phyloP scores from a whole-genome alignment of 805 yeast species.

The Metschnikowia similis region DNA sequence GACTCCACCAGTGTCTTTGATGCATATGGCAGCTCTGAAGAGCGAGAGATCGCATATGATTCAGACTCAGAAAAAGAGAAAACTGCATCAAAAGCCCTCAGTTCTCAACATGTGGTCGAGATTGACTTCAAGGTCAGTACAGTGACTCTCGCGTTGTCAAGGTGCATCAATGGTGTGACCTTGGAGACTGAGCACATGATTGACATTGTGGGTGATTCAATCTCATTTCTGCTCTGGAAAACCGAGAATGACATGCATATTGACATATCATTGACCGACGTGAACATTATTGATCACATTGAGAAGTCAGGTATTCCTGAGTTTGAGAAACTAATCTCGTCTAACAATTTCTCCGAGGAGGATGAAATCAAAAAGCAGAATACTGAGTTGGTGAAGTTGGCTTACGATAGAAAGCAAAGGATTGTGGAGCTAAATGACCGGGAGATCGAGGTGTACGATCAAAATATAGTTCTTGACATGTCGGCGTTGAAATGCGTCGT shows the following conservation, averaged over 20 bases:
- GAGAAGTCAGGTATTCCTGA: constrained; percentile 59
- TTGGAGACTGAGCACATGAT: constrained; percentile 64
- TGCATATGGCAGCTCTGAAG: constrained; percentile 24
- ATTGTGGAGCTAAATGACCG: constrained; percentile 50
- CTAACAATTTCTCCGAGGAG: constrained; percentile 42
- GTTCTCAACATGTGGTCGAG: constrained; percentile 65
- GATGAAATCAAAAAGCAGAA: constrained; percentile 30
- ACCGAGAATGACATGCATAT: constrained; percentile 61
- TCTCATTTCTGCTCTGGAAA: constrained; percentile 56
- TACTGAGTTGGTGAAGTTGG: constrained; percentile 51
- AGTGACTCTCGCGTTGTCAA: constrained; percentile 57
- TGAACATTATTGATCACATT: constrained; percentile 71
- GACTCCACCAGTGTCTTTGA: constrained; percentile 33
- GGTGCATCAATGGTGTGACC: constrained; percentile 61
- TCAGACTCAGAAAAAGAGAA: neutral
- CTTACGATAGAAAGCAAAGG: constrained; percentile 57
- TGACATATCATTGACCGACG: constrained; percentile 57
- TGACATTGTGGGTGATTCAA: constrained; percentile 65
- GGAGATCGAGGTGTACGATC: constrained; percentile 70
- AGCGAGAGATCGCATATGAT: constrained; percentile 3
- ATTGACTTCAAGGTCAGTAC: constrained; percentile 64
- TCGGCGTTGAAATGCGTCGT: constrained; percentile 75
- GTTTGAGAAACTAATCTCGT: constrained; percentile 65
- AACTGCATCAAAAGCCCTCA: neutral
- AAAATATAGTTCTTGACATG: constrained; percentile 63